Conservation (phyloP, 495 filamentous ascomycete species). For the Paragyromitra xinjiangensis region DNA sequence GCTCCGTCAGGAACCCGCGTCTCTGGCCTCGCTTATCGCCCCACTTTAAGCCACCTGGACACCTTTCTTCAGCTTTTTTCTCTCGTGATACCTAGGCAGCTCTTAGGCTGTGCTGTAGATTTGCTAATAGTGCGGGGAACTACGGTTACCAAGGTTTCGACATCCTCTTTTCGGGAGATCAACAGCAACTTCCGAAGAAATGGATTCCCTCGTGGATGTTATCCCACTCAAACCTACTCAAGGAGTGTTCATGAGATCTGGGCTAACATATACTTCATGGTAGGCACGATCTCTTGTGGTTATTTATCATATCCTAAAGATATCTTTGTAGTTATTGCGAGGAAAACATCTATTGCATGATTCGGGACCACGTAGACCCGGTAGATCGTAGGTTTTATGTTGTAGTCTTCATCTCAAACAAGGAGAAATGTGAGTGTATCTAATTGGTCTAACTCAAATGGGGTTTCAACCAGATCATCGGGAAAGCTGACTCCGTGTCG, state of each 20-base stretch:
- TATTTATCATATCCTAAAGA: background rate
- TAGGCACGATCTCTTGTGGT: conserved; percentile 2
- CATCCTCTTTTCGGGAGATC: background rate
- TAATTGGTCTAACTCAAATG: background rate
- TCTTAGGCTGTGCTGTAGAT: background rate
- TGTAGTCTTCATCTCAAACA: conserved; percentile 56
- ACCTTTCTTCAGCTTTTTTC: conserved; percentile 9
- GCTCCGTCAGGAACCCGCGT: conserved; percentile 45
- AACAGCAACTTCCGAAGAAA: conserved; percentile 9
- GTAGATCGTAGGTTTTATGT: conserved; percentile 13
- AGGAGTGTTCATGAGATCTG: conserved; percentile 12
- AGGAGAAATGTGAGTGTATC: conserved; percentile 43
- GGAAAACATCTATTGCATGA: conserved; percentile 55
- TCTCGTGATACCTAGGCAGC: conserved; percentile 23
- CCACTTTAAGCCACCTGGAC: conserved; percentile 31
- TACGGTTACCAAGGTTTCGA: conserved; percentile 4
- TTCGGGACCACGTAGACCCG: conserved; percentile 45
- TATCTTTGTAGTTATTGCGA: conserved; percentile 51
- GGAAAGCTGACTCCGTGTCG: background rate
- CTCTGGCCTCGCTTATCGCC: conserved; percentile 47
- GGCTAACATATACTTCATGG: conserved; percentile 32
- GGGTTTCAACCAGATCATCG: background rate
- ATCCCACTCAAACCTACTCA: background rate
- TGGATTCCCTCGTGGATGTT: background rate
- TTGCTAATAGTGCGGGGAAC: conserved; percentile 7